Conservation (phyloP, 2,329 filamentous ascomycete species). For the Chrysosporium queenslandicum region DNA sequence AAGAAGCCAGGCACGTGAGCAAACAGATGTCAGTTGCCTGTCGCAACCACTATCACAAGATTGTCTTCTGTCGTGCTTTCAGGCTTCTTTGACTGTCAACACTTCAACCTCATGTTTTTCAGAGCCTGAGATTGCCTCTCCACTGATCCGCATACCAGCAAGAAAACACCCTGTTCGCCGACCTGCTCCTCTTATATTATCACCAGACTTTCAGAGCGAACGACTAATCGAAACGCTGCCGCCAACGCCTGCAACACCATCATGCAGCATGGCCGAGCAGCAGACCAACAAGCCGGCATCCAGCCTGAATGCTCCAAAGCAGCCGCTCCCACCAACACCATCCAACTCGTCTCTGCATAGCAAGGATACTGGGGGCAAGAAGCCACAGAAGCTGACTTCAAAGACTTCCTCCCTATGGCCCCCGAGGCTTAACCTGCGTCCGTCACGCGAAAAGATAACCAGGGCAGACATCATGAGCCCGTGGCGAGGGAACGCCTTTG, state of each 20-base stretch:
- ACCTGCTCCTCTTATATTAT: conserved; percentile 8
- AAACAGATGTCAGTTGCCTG: conserved; percentile 7
- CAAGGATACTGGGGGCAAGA: neutral
- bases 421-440: neutral
- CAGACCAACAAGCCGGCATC: neutral
- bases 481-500: conserved; percentile 9
- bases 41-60: conserved; percentile 10
- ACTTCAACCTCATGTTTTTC: conserved; percentile 2
- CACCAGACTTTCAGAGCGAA: neutral
- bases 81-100: neutral
- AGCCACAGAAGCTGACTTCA: neutral
- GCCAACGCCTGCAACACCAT: conserved; percentile 5
- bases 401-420: conserved; percentile 7
- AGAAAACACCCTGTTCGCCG: conserved; percentile 5
- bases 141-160: conserved; percentile 5
- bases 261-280: neutral
- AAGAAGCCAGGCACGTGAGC: conserved; percentile 17
- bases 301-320: neutral
- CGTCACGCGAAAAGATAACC: neutral
- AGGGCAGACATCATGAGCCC: conserved; percentile 4
- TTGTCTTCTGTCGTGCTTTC: conserved; percentile 1
- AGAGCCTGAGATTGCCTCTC: conserved; percentile 4
- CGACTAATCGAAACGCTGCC: conserved; percentile 4
- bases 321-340: conserved; percentile 1
- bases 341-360: neutral